These are phyloP conservation scores for Fusarium sp. DNA, from an alignment of 2,329 filamentous ascomycete species.

Conservation along the genomic window DNA sequence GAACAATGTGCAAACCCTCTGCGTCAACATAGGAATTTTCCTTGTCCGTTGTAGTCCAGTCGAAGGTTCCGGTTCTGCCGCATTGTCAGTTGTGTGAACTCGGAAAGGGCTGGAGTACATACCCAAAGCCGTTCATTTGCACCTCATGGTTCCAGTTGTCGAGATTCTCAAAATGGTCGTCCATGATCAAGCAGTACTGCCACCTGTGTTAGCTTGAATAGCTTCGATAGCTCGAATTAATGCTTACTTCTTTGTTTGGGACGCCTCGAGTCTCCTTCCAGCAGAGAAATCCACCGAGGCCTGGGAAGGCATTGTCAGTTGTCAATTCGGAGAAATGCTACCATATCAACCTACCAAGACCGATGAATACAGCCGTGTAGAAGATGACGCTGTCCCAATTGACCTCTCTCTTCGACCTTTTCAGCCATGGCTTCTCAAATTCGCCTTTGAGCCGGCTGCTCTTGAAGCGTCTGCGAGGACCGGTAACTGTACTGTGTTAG, in stretches of 20 bases:
- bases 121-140: slow-evolving; percentile 58
- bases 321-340: rapidly evolving
- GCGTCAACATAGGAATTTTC: slow-evolving; percentile 63
- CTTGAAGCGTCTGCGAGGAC: slow-evolving; percentile 51
- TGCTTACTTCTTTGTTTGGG: slow-evolving; percentile 39
- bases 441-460: slow-evolving; percentile 45
- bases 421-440: slow-evolving; percentile 48
- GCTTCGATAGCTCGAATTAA: neutral
- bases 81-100: neutral
- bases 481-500: slow-evolving; percentile 12
- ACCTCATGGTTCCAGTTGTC: slow-evolving; percentile 65
- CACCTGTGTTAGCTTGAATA: slow-evolving; percentile 2
- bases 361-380: slow-evolving; percentile 41
- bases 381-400: slow-evolving; percentile 51
- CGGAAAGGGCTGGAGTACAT: neutral
- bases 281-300: slow-evolving; percentile 40
- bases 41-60: slow-evolving; percentile 66
- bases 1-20: slow-evolving; percentile 66
- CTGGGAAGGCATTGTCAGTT: slow-evolving; percentile 12
- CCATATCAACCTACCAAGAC: slow-evolving; percentile 34
- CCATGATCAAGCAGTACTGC: slow-evolving; percentile 47
- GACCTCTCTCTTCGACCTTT: slow-evolving; percentile 39
- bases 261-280: slow-evolving; percentile 36
- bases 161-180: slow-evolving; percentile 49
- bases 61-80: slow-evolving; percentile 59